These are phyloP conservation scores for Dorcoceras hygrometricum DNA, from an alignment of 257 asterid genomes.

Conservation along the genomic window DNA sequence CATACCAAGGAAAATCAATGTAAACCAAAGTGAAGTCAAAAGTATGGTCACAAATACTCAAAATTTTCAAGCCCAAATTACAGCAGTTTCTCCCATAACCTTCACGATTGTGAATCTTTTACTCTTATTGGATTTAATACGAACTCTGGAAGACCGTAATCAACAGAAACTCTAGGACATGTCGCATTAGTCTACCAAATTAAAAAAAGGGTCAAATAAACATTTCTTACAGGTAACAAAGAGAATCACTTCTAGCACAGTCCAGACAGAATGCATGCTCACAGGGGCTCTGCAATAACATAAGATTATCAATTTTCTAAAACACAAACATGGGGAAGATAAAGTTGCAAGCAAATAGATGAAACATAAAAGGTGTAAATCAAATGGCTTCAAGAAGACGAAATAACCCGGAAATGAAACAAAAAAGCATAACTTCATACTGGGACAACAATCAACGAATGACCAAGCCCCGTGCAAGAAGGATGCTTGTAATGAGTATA, in stretches of 20 bases:
- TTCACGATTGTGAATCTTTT: conserved; percentile 12
- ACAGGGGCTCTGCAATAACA: conserved; percentile 86
- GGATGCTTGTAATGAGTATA: conserved; percentile 7
- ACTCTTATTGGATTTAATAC: conserved; percentile 8
- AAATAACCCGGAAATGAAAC: neutral
- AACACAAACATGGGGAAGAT: conserved; percentile 5
- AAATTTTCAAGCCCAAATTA: neutral
- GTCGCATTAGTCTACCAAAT: neutral
- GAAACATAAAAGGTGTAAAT: conserved; percentile 11
- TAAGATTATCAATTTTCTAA: conserved; percentile 16
- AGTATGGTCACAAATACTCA: conserved; percentile 8
- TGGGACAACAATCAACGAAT: neutral
- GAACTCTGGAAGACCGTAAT: conserved; percentile 17
- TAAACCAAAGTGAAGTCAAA: conserved; percentile 13
- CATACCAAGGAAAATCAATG: conserved; percentile 21
- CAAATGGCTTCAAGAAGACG: conserved; percentile 14
- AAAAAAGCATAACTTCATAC: neutral
- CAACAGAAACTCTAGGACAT: neutral
- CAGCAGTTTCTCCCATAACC: neutral
- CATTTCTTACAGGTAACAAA: conserved; percentile 85
- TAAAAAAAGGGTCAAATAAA: neutral
- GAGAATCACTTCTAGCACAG: conserved; percentile 89
- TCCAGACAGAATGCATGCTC: conserved; percentile 96
- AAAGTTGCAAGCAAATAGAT: conserved; percentile 1
- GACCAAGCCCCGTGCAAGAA: neutral